These are phyloP conservation scores for button mushroom (Agaricus bisporus) DNA, from an alignment of 768 basidiomycete species.

Conservation along the genomic window DNA sequence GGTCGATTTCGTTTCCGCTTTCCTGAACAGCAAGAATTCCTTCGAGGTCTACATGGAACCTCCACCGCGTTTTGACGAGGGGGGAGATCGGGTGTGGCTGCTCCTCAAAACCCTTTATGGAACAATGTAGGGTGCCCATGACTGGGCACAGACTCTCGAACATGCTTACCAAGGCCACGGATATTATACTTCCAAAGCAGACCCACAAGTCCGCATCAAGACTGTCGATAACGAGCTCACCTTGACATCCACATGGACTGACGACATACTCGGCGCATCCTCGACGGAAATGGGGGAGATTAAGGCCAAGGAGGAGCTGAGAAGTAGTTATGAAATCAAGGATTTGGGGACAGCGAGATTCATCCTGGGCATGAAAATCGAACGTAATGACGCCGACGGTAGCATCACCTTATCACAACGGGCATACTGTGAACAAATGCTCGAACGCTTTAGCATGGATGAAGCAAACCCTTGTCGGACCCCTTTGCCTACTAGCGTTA, in stretches of 20 bases:
- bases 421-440: slow-evolving; percentile 5
- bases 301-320: too few relatives aligned
- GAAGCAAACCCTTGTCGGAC: slow-evolving; percentile 10
- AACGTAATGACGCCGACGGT: neutral
- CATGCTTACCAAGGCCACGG: slow-evolving; percentile 9
- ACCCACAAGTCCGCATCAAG: slow-evolving; percentile 1
- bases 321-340: slow-evolving; percentile 10
- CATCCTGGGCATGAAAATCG: slow-evolving; percentile 12
- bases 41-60: slow-evolving; percentile 15
- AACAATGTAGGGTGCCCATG: slow-evolving; percentile 13
- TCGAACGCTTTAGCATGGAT: slow-evolving; percentile 7
- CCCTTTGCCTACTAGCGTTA: slow-evolving; percentile 3
- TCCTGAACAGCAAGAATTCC: slow-evolving; percentile 14
- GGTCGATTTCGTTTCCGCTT: slow-evolving; percentile 17
- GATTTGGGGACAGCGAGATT: slow-evolving; percentile 6
- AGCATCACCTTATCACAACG: slow-evolving; percentile 1
- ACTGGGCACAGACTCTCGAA: slow-evolving; percentile 9
- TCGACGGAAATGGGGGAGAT: too few relatives aligned
- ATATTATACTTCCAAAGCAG: slow-evolving; percentile 8
- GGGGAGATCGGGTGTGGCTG: slow-evolving; percentile 7
- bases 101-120: slow-evolving; percentile 15
- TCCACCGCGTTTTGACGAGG: slow-evolving; percentile 9
- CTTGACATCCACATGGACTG: slow-evolving; percentile 1
- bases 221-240: slow-evolving; percentile 8
- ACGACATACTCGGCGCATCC: neutral